Evolutionary conservation across 1,139 yeast species (phyloP).

Genomic region (Debaryomycetaceae sp.): DNA sequence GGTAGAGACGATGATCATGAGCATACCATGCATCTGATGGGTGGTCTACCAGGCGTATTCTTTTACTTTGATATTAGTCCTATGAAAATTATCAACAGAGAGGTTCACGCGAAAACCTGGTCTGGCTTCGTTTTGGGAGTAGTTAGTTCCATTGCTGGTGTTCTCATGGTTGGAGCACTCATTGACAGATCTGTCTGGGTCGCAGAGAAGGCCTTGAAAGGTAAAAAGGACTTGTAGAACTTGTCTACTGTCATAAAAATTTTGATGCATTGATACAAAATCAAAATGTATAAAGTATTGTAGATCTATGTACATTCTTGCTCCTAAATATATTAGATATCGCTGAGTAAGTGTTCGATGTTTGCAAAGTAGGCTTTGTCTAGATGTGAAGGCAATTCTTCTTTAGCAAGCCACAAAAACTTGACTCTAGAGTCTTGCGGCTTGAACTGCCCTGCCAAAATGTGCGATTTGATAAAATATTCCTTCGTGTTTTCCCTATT

Average conservation of each 20-base stretch:
- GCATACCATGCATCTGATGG: conserved; percentile 75
- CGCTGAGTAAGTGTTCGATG: conserved; percentile 51
- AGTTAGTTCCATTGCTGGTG: conserved; percentile 89
- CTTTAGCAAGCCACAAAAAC: conserved; percentile 81
- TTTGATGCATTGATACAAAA: neutral
- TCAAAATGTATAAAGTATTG: neutral
- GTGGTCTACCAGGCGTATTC: conserved; percentile 90
- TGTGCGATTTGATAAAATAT: conserved; percentile 82
- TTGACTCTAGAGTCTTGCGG: conserved; percentile 37
- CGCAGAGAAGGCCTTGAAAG: conserved; percentile 75
- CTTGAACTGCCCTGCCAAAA: conserved; percentile 78
- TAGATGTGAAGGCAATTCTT: conserved; percentile 63
- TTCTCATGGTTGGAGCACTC: conserved; percentile 86
- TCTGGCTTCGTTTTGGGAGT: conserved; percentile 84
- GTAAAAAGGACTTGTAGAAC: conserved; percentile 55
- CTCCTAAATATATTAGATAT: conserved; percentile 22
- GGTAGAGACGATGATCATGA: conserved; percentile 92
- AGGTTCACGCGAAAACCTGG: conserved; percentile 75
- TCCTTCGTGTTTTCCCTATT: conserved; percentile 35
- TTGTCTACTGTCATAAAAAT: neutral
- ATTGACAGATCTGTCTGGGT: conserved; percentile 86
- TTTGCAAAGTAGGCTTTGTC: conserved; percentile 52
- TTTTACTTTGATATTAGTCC: conserved; percentile 92
- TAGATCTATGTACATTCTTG: conserved; percentile 12
- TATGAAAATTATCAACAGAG: conserved; percentile 82